phyloP scores from a whole-genome alignment of 2,329 filamentous ascomycete species.

The Diaporthe humulicola region DNA sequence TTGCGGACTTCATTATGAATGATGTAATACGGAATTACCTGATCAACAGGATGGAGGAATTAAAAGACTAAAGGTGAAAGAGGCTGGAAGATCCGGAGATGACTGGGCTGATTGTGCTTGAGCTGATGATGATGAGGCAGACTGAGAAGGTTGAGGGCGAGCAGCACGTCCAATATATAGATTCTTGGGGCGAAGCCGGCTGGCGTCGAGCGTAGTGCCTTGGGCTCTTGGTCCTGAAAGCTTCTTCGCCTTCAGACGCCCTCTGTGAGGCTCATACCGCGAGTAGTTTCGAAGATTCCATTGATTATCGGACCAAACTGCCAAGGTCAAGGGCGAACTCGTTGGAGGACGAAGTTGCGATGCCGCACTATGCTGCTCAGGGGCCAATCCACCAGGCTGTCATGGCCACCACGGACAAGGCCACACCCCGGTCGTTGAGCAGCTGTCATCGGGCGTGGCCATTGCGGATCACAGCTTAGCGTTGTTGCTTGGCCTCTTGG shows the following conservation, averaged over 20 bases:
- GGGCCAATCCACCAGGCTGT: conserved; percentile 4
- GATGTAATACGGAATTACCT: conserved; percentile 19
- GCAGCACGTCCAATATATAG: conserved; percentile 31
- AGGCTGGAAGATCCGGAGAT: background rate
- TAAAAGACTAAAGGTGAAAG: conserved; percentile 14
- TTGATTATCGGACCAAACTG: conserved; percentile 35
- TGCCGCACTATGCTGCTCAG: conserved; percentile 24
- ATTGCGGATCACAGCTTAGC: conserved; percentile 21
- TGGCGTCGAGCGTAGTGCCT: background rate
- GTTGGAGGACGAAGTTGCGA: conserved; percentile 2
- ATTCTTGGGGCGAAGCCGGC: conserved; percentile 10
- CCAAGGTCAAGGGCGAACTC: conserved; percentile 31
- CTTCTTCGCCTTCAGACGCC: conserved; percentile 20
- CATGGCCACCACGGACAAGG: background rate
- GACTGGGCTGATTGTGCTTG: conserved; percentile 13
- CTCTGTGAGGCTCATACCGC: conserved; percentile 1
- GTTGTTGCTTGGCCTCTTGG: conserved; percentile 16
- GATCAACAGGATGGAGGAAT: conserved; percentile 27
- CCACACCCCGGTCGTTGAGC: conserved; percentile 16
- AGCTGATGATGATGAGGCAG: conserved; percentile 23
- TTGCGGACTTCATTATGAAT: conserved; percentile 36
- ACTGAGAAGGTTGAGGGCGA: background rate
- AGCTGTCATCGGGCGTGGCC: conserved; percentile 25
- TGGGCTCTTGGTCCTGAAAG: conserved; percentile 24
- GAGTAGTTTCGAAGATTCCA: conserved; percentile 21